Conservation (phyloP, 1,139 yeast genomes). For the Nakaseomyces nivariensis region DNA sequence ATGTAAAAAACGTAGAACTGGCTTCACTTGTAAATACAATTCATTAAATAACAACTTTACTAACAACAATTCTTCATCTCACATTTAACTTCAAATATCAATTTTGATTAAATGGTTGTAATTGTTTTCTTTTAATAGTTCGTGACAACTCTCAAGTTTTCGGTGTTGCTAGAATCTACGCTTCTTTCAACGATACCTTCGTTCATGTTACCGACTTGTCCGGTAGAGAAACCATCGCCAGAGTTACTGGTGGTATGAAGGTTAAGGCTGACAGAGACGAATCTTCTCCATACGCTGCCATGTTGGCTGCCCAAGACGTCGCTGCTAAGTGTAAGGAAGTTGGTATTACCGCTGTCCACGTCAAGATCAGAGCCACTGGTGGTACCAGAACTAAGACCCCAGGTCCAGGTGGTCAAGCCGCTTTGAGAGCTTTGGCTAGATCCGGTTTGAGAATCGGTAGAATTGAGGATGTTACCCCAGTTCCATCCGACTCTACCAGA, state of each 20-base stretch:
- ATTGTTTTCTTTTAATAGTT: constrained; percentile 11
- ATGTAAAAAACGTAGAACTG: constrained; percentile 1
- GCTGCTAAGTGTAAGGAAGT: constrained; percentile 99
- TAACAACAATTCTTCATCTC: background rate
- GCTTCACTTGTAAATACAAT: background rate
- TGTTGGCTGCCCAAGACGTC: constrained; percentile 99
- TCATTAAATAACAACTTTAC: background rate
- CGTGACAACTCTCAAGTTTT: constrained; percentile 97
- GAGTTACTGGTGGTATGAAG: constrained; percentile 99
- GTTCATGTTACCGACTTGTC: constrained; percentile 99
- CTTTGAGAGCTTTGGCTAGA: constrained; percentile 99
- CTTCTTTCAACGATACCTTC: constrained; percentile 99
- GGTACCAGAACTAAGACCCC: constrained; percentile 99
- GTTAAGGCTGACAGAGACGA: constrained; percentile 99
- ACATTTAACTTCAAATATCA: background rate
- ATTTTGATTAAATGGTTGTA: background rate
- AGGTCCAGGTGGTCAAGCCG: constrained; percentile 99
- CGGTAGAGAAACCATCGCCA: constrained; percentile 99
- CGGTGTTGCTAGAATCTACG: constrained; percentile 99
- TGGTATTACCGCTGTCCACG: constrained; percentile 99
- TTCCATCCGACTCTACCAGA: constrained; percentile 99
- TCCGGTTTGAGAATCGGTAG: constrained; percentile 99
- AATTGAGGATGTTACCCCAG: constrained; percentile 99
- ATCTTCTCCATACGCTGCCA: constrained; percentile 99
- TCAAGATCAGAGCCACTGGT: constrained; percentile 99